Base-by-base conservation (phyloP, 2,329 filamentous ascomycete species). In the Fusarium anthophilum region DNA sequence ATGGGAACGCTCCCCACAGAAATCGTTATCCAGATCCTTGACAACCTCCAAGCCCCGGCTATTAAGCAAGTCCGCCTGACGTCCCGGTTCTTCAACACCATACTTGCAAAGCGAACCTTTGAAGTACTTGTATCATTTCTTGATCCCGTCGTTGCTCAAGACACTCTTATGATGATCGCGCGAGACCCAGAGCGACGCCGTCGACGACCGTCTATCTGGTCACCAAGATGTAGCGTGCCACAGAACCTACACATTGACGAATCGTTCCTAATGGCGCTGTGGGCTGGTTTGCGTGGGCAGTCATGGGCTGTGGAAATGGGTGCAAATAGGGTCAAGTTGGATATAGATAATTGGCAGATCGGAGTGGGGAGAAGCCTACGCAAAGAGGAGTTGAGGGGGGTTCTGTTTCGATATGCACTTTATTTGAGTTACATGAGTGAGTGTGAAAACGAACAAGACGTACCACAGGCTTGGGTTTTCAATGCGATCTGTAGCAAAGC, bases 361-460 rank as follows among this genome's bases (percentile, higher is more conserved):
- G 61, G 63, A n/a, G 56, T 81, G 26, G 75, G 70, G 8, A 74
- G 76, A 44, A 54, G 69, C 14, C 35, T 80, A 11, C 68, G 74
- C 3, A 73, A 81, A 57, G 70, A 76, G 2, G 61, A 62, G 18
- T 48, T 83, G 26, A 74, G 77, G 41, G 74, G 74, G 41, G 74
- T 76, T 8, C 57, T 82, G 74, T 83, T 83, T 63, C 78, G 81
- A 51, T 83, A 82, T 73, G 78, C 81, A 5, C 66, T 83, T 59
- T 82, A 82, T 53, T 60, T 82, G 58, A 83, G 81, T 64, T 83
- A 83, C 39, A 39, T 75, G n/a, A 72, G 76, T 22, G 62, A 63
- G 12, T 76, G 78, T 8, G 67, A 75, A 26, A 73, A 66, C 13
- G 76, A 78, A 44, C 72, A 74, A 12, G 76, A 78, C 37, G 67